Evolutionary conservation across 2,329 filamentous ascomycete species (phyloP).

Genomic region (Didymella glomerata): DNA sequence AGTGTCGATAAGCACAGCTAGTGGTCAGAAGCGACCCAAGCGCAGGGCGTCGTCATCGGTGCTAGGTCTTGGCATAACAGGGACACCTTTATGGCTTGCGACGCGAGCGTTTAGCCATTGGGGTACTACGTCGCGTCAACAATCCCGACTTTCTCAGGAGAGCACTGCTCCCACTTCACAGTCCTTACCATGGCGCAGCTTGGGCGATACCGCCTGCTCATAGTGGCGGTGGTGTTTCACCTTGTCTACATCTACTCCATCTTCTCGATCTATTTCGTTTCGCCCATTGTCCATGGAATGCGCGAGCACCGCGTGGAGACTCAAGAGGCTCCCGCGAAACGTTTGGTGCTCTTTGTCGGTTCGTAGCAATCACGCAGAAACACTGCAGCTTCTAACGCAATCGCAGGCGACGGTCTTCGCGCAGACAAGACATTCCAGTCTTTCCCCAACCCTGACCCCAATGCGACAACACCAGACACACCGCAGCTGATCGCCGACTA

Average conservation of each 20-base stretch:
- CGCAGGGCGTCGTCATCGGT: constrained; percentile 10
- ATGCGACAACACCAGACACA: constrained; percentile 56
- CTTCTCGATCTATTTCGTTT: constrained; percentile 99
- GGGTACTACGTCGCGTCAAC: constrained; percentile 37
- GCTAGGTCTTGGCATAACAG: constrained; percentile 19
- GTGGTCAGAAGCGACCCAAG: not conserved
- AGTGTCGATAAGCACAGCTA: not conserved
- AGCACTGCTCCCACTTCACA: constrained; percentile 34
- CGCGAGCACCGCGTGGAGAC: constrained; percentile 76
- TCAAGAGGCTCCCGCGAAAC: constrained; percentile 80
- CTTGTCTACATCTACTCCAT: constrained; percentile 93
- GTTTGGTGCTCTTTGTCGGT: constrained; percentile 94
- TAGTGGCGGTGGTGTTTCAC: constrained; percentile 90
- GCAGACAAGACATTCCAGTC: constrained; percentile 98
- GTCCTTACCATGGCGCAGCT: constrained; percentile 60
- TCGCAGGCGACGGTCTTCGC: constrained; percentile 81
- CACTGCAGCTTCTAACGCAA: constrained; percentile 1
- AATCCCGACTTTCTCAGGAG: constrained; percentile 35
- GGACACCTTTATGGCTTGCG: not conserved
- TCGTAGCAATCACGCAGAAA: constrained; percentile 16
- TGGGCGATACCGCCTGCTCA: constrained; percentile 81
- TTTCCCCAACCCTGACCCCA: constrained; percentile 83
- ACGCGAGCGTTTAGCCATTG: constrained; percentile 29
- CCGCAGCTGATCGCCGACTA: constrained; percentile 15
- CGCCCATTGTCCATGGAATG: constrained; percentile 97